Evolutionary conservation across 2,329 filamentous ascomycete species (phyloP).

Genomic region (Aureobasidium uvarum): DNA sequence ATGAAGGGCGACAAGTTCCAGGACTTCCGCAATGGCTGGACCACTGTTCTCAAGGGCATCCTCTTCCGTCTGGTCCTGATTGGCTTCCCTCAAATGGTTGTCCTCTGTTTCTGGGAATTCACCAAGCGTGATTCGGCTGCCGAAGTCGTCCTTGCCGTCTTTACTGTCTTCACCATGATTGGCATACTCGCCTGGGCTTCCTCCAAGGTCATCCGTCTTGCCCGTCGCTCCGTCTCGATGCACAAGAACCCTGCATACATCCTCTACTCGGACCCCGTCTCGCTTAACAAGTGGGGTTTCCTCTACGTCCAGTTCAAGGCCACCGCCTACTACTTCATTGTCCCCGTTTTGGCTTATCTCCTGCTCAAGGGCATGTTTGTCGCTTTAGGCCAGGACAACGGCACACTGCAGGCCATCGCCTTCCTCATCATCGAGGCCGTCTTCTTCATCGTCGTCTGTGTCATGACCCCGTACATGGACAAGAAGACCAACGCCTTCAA

Average conservation of each 20-base stretch:
- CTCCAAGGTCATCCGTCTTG: slow-evolving; percentile 84
- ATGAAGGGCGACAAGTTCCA: slow-evolving; percentile 84
- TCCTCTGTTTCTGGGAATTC: slow-evolving; percentile 91
- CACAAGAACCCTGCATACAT: slow-evolving; percentile 98
- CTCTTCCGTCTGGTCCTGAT: slow-evolving; percentile 84
- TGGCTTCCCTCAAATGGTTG: slow-evolving; percentile 85
- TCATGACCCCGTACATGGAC: slow-evolving; percentile 95
- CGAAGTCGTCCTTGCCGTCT: slow-evolving; percentile 80
- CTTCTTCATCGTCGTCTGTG: slow-evolving; percentile 72
- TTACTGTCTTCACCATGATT: slow-evolving; percentile 81
- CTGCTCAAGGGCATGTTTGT: slow-evolving; percentile 90
- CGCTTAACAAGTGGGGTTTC: slow-evolving; percentile 97
- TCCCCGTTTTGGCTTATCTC: slow-evolving; percentile 73
- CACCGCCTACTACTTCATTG: slow-evolving; percentile 92
- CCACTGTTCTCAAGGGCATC: slow-evolving; percentile 87
- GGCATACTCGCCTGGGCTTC: slow-evolving; percentile 80
- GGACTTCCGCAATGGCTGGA: slow-evolving; percentile 94
- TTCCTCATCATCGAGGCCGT: slow-evolving; percentile 79
- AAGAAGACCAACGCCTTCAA: slow-evolving; percentile 98
- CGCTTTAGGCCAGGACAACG: slow-evolving; percentile 69
- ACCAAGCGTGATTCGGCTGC: slow-evolving; percentile 81
- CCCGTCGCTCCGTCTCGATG: slow-evolving; percentile 81
- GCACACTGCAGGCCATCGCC: slow-evolving; percentile 73
- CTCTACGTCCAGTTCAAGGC: slow-evolving; percentile 96
- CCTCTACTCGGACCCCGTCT: slow-evolving; percentile 90